Evolutionary conservation across 768 basidiomycete genomes (phyloP), one percentile per base, ranked within the genome.

Genomic region (Macrolepiota fuliginosa): DNA sequence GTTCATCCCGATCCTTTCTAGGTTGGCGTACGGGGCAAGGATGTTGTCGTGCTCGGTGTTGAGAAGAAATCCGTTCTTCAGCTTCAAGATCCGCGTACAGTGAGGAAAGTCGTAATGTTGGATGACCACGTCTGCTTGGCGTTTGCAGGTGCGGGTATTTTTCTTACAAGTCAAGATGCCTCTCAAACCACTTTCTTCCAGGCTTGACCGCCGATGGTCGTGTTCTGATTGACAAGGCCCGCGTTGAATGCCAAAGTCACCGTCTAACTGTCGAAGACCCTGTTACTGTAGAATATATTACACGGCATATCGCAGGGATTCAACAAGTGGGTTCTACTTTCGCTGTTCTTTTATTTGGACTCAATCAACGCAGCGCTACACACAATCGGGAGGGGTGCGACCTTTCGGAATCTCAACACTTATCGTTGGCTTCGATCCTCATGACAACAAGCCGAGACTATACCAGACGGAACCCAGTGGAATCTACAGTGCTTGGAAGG

Each of bases 401-500:
- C 97, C 97, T 27, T 99, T 99, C 70, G 97, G 97, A 66, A 95
- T 98, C 67, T 96, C 96, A 13, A 98, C 96, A 10, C 83, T 99
- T 54, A 91, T 99, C 64, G 87, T 98, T 65, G 97, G 97, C 49
- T 99, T 98, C 73, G 96, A 99, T 72, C 96, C 96, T 19, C 80
- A 96, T 72, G 96, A 96, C 69, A 82, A 82, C 49, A 83, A 81
- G 64, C 97, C 97, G 49, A 87, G 92, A 59, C 78, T 99, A 35
- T 99, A 98, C 76, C 91, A 95, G 76, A 98, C 97, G 11, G 97
- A 99, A 74, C 97, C 97, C 1, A 92, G 92, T 71, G 97, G 97
- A 19, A 98, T 98, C 65, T 98, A 96, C 76, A 94, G 91, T 66
- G 94, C 94, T 35, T 99, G 97, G 97, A 99, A 98, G 88, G 96